phyloP scores from a whole-genome alignment of 306 rosid species.

The Vigna trinervia region DNA sequence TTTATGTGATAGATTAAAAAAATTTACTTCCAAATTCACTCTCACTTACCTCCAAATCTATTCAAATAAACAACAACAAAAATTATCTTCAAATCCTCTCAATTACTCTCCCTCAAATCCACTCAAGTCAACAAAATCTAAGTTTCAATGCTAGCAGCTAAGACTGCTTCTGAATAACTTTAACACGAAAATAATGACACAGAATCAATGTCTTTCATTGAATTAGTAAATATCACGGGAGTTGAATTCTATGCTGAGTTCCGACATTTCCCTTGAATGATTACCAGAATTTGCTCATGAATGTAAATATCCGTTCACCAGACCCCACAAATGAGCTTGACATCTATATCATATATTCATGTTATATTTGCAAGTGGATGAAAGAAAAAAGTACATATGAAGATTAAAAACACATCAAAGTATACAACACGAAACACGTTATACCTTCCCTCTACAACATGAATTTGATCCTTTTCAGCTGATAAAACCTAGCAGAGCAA shows the following conservation, averaged over 20 bases:
- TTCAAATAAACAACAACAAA: too few species aligned
- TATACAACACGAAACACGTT: conserved; percentile 4
- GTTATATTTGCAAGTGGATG: neutral
- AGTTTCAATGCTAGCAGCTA: too few species aligned
- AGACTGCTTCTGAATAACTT: neutral
- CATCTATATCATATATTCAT: conserved; percentile 11
- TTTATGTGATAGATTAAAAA: too few species aligned
- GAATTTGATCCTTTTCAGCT: conserved; percentile 57
- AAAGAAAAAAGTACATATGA: neutral
- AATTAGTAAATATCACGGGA: neutral
- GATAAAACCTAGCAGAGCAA: conserved; percentile 60
- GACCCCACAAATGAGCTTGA: conserved; percentile 1
- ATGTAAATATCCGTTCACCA: conserved; percentile 3
- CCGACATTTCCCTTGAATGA: neutral
- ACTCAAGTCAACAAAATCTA: too few species aligned
- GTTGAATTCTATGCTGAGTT: neutral
- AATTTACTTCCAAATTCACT: too few species aligned
- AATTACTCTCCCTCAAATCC: too few species aligned
- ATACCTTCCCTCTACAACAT: conserved; percentile 73
- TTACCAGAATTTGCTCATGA: conserved; percentile 12
- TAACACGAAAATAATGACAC: conserved; percentile 30
- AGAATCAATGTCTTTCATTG: neutral
- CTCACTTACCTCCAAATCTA: too few species aligned
- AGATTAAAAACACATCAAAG: neutral
- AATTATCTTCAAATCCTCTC: too few species aligned